Evolutionary conservation across 148 eudicot genomes (phyloP), one percentile per base, ranked within the genome.

Genomic region (Chenopodium formosanum): DNA sequence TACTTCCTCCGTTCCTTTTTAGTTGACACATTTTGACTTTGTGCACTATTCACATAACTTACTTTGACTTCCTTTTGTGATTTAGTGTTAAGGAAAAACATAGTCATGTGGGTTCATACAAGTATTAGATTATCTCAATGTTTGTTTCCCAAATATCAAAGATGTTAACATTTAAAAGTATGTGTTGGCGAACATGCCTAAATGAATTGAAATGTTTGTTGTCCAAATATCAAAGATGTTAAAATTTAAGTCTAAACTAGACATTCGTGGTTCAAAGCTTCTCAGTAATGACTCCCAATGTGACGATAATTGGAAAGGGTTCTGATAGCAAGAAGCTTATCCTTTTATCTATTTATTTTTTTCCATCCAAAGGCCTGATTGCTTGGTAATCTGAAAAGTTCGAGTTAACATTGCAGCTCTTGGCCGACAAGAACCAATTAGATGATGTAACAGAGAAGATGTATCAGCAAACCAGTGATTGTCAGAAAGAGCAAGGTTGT

Each of bases 341-440:
- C n/a, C 22, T 20, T 37, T 40, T 0, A 48, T 48, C 2, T 71
- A 9, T 11, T 63, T 62, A 34, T 14, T 40, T 12, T 79, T 56
- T 68, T 79, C 52, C 20, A 11, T 70, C 31, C 10, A 71, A 34
- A 5, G 4, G 19, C 69, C 68, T 13, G 12, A 70, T 19, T 4
- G 29, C 17, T 65, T 29, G 27, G 67, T 60, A 40, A 58, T 31
- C 20, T 50, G 50, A 47, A 4, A 20, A 27, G 56, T n/a, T 17
- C 34, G 60, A 34, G 48, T 77, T 79, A 32, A 50, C 19, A 12
- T 70, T 84, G 85, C 91, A 89, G 94, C 50, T 91, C 50, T 77
- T 91, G 84, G 87, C 86, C 20, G 75, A 83, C 70, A 87, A 86
- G 79, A 85, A 82, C 74, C 86, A 79, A 80, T 40, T 89, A 12